phyloP scores from a whole-genome alignment of 2,329 filamentous ascomycete species.

The Huntiella bhutanensis region DNA sequence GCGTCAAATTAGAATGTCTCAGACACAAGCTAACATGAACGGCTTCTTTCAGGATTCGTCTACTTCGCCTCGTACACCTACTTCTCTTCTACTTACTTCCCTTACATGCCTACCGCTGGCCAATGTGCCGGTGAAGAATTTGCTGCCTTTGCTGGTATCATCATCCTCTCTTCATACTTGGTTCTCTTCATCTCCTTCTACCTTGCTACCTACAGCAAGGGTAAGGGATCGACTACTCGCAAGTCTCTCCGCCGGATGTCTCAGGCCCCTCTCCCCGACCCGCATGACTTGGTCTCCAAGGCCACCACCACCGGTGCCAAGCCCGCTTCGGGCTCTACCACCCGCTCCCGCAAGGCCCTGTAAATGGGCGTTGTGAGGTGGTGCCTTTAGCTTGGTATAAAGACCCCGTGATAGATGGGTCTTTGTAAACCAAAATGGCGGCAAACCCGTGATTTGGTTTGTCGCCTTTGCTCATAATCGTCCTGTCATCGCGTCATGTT shows the following conservation, averaged over 20 bases:
- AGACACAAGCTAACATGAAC: background rate
- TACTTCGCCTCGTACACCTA: slow-evolving; percentile 99
- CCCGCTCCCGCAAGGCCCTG: slow-evolving; percentile 49
- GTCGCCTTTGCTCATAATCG: too few relatives aligned
- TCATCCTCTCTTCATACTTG: slow-evolving; percentile 83
- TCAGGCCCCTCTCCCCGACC: slow-evolving; percentile 56
- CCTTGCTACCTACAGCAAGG: slow-evolving; percentile 86
- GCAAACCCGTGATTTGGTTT: too few relatives aligned
- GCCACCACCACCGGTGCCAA: slow-evolving; percentile 30
- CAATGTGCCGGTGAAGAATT: slow-evolving; percentile 92
- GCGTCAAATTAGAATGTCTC: background rate
- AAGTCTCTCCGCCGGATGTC: slow-evolving; percentile 52
- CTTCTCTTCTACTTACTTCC: slow-evolving; percentile 83
- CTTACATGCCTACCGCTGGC: slow-evolving; percentile 64
- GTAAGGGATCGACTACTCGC: slow-evolving; percentile 61
- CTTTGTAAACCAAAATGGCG: too few relatives aligned
- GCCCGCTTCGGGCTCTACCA: slow-evolving; percentile 34
- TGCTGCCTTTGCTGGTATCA: slow-evolving; percentile 80
- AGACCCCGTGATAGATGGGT: too few relatives aligned
- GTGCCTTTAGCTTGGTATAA: too few relatives aligned
- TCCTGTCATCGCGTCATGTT: too few relatives aligned
- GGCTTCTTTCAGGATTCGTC: slow-evolving; percentile 53
- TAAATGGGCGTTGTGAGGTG: slow-evolving; percentile 2
- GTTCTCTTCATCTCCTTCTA: slow-evolving; percentile 99
- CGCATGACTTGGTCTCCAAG: slow-evolving; percentile 34